These are phyloP conservation scores for Alternaria gaisen DNA, from an alignment of 2,329 filamentous ascomycete species.

Conservation along the genomic window DNA sequence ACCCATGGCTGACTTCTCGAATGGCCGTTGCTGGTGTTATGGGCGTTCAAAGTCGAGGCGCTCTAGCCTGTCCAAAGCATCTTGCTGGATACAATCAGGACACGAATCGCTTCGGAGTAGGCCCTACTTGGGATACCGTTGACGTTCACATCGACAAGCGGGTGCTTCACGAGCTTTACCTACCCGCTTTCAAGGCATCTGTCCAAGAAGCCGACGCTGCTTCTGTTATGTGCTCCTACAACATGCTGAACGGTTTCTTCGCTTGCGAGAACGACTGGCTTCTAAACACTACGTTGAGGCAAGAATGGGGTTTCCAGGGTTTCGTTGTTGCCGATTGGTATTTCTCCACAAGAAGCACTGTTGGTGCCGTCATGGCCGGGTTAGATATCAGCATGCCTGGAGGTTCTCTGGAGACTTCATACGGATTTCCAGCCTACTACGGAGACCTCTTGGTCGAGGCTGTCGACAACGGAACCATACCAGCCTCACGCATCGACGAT, in stretches of 20 bases:
- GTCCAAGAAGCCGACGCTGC: slow-evolving; percentile 10
- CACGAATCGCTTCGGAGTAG: slow-evolving; percentile 72
- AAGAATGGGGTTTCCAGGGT: slow-evolving; percentile 55
- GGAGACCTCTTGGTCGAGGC: neutral
- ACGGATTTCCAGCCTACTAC: slow-evolving; percentile 1
- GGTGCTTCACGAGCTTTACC: slow-evolving; percentile 62
- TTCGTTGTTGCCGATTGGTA: slow-evolving; percentile 58
- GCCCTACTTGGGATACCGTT: slow-evolving; percentile 62
- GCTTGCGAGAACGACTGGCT: slow-evolving; percentile 52
- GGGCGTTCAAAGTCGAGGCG: slow-evolving; percentile 58
- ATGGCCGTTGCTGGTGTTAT: slow-evolving; percentile 8
- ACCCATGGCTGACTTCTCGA: slow-evolving; percentile 6
- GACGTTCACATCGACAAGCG: slow-evolving; percentile 68
- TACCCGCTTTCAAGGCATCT: slow-evolving; percentile 11
- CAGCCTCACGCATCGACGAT: neutral
- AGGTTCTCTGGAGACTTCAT: slow-evolving; percentile 7
- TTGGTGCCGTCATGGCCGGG: slow-evolving; percentile 4
- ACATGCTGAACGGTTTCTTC: slow-evolving; percentile 3
- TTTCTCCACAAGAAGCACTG: slow-evolving; percentile 3
- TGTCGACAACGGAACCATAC: neutral
- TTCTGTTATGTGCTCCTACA: slow-evolving; percentile 12
- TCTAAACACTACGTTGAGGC: slow-evolving; percentile 54
- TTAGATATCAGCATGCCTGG: slow-evolving; percentile 16
- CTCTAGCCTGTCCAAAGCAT: slow-evolving; percentile 61
- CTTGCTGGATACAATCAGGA: slow-evolving; percentile 56